Percentiles rank a stretch among this genome's conserved stretches.
Evolutionary conservation across 2,329 filamentous ascomycete species (phyloP).

Genomic region (Fusarium sp.): DNA sequence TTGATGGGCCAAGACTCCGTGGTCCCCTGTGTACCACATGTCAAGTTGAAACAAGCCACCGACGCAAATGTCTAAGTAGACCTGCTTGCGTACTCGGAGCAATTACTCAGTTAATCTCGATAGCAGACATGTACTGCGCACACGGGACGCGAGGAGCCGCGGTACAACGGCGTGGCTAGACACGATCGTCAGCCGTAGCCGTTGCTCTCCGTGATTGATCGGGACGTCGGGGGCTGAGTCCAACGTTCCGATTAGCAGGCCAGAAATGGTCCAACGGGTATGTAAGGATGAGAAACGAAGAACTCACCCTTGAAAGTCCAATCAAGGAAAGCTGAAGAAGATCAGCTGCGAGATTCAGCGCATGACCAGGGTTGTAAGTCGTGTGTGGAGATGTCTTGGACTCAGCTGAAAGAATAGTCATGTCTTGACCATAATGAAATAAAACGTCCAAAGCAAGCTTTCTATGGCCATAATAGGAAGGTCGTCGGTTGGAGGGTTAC

Average conservation of each 20-base stretch:
- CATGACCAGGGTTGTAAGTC: conserved; percentile 9
- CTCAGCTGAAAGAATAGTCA: conserved; percentile 25
- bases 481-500: not conserved
- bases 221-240: not conserved
- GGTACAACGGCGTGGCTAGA: conserved; percentile 4
- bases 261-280: not conserved
- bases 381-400: not conserved
- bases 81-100: not conserved
- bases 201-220: conserved; percentile 17
- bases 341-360: conserved; percentile 1
- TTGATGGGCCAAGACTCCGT: conserved; percentile 15
- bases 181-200: conserved; percentile 7
- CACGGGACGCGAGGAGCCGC: not conserved
- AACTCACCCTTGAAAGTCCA: not conserved
- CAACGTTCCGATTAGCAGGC: conserved; percentile 1
- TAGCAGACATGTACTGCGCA: not conserved
- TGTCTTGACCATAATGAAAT: not conserved
- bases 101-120: not conserved
- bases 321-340: conserved; percentile 31
- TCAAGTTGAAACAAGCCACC: conserved; percentile 20
- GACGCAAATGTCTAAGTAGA: not conserved
- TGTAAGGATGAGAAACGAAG: not conserved
- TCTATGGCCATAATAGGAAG: not conserved
- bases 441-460: not conserved
- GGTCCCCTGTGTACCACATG: not conserved